phyloP scores from a whole-genome alignment of 108 stramenopile species.

The Skeletonema marinoi region DNA sequence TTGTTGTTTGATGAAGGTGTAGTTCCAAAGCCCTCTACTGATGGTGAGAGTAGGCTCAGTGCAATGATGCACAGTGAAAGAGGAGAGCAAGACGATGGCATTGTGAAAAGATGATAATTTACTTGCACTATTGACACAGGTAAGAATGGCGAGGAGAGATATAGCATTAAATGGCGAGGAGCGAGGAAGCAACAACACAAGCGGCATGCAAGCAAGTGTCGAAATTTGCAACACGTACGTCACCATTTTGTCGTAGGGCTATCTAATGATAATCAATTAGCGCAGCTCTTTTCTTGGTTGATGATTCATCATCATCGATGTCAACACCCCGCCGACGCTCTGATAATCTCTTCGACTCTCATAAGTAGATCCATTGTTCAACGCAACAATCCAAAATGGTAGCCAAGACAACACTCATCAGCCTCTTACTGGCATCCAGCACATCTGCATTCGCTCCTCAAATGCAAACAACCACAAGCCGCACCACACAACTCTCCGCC shows the following conservation, averaged over 20 bases:
- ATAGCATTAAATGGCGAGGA: no score
- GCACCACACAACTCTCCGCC: conserved; percentile 16
- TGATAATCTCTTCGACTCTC: no score
- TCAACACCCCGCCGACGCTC: no score
- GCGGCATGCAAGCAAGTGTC: no score
- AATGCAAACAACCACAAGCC: background rate
- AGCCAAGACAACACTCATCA: conserved; percentile 17
- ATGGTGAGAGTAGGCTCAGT: background rate
- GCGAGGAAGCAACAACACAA: no score
- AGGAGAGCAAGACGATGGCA: background rate
- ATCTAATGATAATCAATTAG: background rate
- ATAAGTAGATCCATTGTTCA: background rate
- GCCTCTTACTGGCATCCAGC: conserved; percentile 15
- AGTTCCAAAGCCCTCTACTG: background rate
- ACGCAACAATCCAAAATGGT: conserved; percentile 10
- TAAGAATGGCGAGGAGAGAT: no score
- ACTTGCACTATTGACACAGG: background rate
- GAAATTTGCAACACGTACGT: no score
- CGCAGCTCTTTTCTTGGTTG: background rate
- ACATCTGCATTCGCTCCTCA: conserved; percentile 5
- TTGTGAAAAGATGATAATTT: background rate
- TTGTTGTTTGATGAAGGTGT: background rate
- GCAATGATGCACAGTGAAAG: background rate
- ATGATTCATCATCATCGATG: no score
- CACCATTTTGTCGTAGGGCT: no score